phyloP scores from a whole-genome alignment of 2,329 filamentous ascomycete genomes.

The Fragosphaeria purpurea region DNA sequence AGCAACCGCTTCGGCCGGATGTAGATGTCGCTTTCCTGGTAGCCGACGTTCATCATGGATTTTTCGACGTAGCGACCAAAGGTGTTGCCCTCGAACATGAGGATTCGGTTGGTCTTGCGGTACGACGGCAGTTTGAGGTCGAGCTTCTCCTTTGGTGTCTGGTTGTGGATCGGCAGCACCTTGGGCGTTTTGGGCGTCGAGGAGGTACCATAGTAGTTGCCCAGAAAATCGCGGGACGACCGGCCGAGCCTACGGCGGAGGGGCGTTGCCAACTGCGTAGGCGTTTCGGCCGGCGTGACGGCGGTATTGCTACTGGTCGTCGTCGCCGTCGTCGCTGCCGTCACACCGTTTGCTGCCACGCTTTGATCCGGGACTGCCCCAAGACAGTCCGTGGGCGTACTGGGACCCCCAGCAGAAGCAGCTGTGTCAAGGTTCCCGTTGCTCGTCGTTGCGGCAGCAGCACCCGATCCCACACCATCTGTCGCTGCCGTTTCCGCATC shows the following conservation, averaged over 20 bases:
- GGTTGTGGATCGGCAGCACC: slow-evolving; percentile 65
- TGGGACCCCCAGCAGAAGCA: no score
- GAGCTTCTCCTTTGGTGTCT: slow-evolving; percentile 69
- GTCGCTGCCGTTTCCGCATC: not conserved
- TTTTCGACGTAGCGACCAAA: slow-evolving; percentile 89
- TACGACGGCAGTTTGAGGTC: slow-evolving; percentile 69
- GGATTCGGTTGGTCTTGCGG: slow-evolving; percentile 67
- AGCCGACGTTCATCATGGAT: slow-evolving; percentile 90
- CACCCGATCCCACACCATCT: not conserved
- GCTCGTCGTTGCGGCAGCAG: no score
- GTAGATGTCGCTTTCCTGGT: slow-evolving; percentile 89
- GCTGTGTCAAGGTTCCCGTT: no score
- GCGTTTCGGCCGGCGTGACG: not conserved
- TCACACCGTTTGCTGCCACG: not conserved
- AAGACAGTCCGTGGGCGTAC: no score
- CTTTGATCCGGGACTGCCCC: not conserved
- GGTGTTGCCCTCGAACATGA: slow-evolving; percentile 73
- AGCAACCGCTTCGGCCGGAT: slow-evolving; percentile 65
- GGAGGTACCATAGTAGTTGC: slow-evolving; percentile 39
- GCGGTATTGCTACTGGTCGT: not conserved
- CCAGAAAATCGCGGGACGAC: slow-evolving; percentile 39
- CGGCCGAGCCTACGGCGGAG: slow-evolving; percentile 29
- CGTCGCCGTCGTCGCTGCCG: not conserved
- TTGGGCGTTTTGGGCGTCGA: slow-evolving; percentile 47
- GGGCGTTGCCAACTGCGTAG: slow-evolving; percentile 6